Percentiles rank a stretch among this genome's conserved stretches.
Conservation (phyloP, 1,139 yeast species). For the Yamadazyma blattariae region DNA sequence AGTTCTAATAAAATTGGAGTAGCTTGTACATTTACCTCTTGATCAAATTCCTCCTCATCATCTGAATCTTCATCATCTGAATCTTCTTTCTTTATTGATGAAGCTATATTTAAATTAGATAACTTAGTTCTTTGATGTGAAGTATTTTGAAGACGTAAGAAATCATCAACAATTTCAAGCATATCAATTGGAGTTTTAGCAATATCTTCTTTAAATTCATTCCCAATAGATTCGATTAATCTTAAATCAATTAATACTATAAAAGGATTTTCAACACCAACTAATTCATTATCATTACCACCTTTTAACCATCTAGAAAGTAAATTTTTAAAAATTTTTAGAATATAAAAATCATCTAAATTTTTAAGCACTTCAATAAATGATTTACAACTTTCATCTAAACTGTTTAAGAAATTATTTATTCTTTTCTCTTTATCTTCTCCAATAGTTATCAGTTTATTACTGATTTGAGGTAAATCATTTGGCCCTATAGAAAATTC, state of each 20-base stretch:
- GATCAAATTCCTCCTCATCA: constrained; percentile 32
- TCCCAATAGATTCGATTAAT: constrained; percentile 61
- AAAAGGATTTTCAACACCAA: constrained; percentile 46
- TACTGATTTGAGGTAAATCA: constrained; percentile 50
- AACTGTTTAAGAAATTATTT: constrained; percentile 35
- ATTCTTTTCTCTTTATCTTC: constrained; percentile 21
- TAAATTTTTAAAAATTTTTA: constrained; percentile 47
- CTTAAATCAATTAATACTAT: constrained; percentile 58
- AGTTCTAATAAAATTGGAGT: constrained; percentile 46
- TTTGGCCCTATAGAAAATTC: constrained; percentile 50
- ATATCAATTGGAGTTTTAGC: constrained; percentile 63
- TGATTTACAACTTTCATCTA: constrained; percentile 51
- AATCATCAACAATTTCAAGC: constrained; percentile 51
- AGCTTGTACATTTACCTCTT: constrained; percentile 18
- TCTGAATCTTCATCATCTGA: constrained; percentile 45
- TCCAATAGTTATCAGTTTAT: constrained; percentile 5
- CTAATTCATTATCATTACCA: constrained; percentile 15
- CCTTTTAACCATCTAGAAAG: constrained; percentile 59
- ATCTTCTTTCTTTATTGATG: constrained; percentile 15
- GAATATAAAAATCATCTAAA: constrained; percentile 45
- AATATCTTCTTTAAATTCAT: constrained; percentile 56
- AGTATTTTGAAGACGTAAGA: constrained; percentile 17
- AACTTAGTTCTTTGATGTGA: neutral
- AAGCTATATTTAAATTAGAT: neutral
- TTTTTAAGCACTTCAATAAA: constrained; percentile 49